phyloP scores from a whole-genome alignment of 2,329 filamentous ascomycete genomes.

The Exophiala phaeomuriformis region DNA sequence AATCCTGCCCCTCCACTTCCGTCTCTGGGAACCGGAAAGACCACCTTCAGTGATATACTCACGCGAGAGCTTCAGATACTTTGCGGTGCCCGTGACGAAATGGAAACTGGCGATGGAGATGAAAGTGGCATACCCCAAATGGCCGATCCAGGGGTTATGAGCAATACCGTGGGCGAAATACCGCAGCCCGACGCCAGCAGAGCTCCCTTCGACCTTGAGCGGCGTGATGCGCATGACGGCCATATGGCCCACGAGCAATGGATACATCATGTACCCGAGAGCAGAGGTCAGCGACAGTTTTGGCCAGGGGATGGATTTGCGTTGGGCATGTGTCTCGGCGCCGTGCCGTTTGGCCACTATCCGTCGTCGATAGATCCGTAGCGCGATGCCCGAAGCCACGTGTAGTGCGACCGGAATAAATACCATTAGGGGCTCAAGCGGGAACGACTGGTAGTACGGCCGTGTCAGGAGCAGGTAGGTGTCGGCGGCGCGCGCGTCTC shows the following conservation, averaged over 20 bases:
- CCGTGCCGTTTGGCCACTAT: constrained; percentile 70
- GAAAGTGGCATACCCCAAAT: constrained; percentile 61
- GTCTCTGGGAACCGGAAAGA: constrained; percentile 34
- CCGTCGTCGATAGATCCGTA: constrained; percentile 66
- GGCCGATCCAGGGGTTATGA: constrained; percentile 59
- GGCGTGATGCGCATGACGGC: constrained; percentile 71
- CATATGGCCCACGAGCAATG: constrained; percentile 62
- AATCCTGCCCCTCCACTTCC: constrained; percentile 61
- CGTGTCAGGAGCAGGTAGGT: constrained; percentile 83
- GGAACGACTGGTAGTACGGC: constrained; percentile 80
- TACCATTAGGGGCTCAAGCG: constrained; percentile 73
- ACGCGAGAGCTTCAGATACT: constrained; percentile 64
- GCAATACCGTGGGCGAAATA: constrained; percentile 84
- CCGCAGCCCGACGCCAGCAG: constrained; percentile 73
- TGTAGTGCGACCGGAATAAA: constrained; percentile 67
- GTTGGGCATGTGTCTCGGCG: constrained; percentile 52
- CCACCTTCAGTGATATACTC: constrained; percentile 44
- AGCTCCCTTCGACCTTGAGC: constrained; percentile 69
- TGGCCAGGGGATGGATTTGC: constrained; percentile 55
- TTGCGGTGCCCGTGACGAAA: constrained; percentile 77
- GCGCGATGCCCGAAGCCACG: constrained; percentile 64
- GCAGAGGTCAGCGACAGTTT: constrained; percentile 60
- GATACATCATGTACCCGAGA: constrained; percentile 63
- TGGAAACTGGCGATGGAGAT: constrained; percentile 64
- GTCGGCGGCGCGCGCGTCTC: constrained; percentile 67